Base-by-base conservation (phyloP, 805 yeast genomes). In the Yarrowia deformans region DNA sequence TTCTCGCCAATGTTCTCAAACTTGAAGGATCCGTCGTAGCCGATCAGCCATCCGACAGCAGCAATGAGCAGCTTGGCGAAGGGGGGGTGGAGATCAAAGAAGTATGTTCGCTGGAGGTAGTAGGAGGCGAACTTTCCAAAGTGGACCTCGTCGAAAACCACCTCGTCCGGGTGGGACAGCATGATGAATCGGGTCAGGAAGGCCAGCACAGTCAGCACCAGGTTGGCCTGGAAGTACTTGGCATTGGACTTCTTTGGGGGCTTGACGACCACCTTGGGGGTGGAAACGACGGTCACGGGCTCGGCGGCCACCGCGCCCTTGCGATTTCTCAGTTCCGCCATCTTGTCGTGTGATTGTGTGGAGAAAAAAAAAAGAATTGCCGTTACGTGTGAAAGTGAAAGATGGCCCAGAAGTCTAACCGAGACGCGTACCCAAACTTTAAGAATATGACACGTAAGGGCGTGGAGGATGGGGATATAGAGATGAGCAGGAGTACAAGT, bases 71-170 rank as follows among this genome's bases (percentile, higher is more conserved):
- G 83, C 78, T 95, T 95, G 68, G 97, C 99, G 79, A 95, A 91
- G 29, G 99, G 99, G 10, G 99, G 99, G 80, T 95, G 99, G 67
- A 95, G 87, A 80, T 95, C 99, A 76, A 95, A 95, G 79, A 92
- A 95, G 79, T 91, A 95, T 0, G 97, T 90, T 71, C 97, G 84
- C 79, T 94, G 90, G 70, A 94, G 80, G 79, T 94, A 94, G 79
- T 77, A 79, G 29, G 78, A 74, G 29, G 84, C 84, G 71, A 81
- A 81, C 73, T 81, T 81, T 58, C 84, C 84, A 70, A 81, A 94
- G 71, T 81, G 84, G 46, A 90, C 95, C 73, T 81, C 82, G 77
- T 83, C 79, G 77, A 81, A 66, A 58, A 95, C 95, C 39, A 95
- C 98, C 69, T 84, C 83, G 69, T 85, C 82, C 71, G 91, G 90